These are phyloP conservation scores for Cystoderma amianthinum DNA, from an alignment of 768 basidiomycete species.

Conservation along the genomic window DNA sequence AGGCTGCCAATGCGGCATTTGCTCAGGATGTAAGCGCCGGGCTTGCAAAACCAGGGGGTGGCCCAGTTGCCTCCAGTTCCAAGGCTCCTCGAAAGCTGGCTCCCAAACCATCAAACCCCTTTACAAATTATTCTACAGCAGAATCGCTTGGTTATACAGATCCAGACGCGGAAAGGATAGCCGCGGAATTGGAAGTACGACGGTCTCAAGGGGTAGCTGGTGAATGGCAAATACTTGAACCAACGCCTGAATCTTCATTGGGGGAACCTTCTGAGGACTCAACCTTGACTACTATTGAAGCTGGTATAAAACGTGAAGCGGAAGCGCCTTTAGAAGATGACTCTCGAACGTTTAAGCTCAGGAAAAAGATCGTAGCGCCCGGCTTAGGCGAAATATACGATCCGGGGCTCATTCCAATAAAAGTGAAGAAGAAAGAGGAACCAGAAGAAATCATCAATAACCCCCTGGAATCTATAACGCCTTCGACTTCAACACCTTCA, in stretches of 20 bases:
- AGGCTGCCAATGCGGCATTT: conserved; percentile 80
- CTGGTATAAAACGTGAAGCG: conserved; percentile 28
- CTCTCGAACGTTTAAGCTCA: conserved; percentile 56
- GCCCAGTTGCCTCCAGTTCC: conserved; percentile 25
- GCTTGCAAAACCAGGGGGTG: conserved; percentile 31
- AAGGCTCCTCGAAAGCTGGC: conserved; percentile 31
- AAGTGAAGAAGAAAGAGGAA: conserved; percentile 54
- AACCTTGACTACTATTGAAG: conserved; percentile 7
- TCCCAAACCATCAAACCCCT: conserved; percentile 54
- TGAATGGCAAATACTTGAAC: conserved; percentile 65
- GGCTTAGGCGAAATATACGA: conserved; percentile 82
- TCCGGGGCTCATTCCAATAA: conserved; percentile 62
- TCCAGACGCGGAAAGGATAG: conserved; percentile 60
- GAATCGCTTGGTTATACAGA: conserved; percentile 77
- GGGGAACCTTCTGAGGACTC: neutral
- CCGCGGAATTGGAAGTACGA: conserved; percentile 53
- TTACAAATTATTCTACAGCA: conserved; percentile 84
- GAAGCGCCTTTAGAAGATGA: conserved; percentile 40
- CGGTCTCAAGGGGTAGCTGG: conserved; percentile 67
- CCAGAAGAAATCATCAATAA: conserved; percentile 12
- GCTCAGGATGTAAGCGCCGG: conserved; percentile 74
- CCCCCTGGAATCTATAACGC: conserved; percentile 4
- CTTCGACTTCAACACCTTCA: conserved; percentile 6
- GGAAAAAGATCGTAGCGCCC: conserved; percentile 49
- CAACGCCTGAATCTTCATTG: conserved; percentile 9